Conservation (phyloP, 2,329 filamentous ascomycete genomes). For the Thyridium curvatum region DNA sequence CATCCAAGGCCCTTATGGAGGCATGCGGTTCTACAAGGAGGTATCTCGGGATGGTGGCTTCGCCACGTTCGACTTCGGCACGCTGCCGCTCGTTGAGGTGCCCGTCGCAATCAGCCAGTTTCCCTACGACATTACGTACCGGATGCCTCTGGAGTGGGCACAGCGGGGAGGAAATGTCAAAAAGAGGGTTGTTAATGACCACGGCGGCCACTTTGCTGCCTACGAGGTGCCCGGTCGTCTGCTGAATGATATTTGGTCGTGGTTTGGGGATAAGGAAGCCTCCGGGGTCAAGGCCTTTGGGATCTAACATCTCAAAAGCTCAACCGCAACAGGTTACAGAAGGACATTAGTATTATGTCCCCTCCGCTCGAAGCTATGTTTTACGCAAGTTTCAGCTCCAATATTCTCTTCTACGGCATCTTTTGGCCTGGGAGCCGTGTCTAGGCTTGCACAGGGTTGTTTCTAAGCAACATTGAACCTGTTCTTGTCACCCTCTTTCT, state of each 20-base stretch:
- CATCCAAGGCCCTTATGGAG: conserved; percentile 11
- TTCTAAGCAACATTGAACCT: too few relatives aligned
- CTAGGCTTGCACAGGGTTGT: too few relatives aligned
- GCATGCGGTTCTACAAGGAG: conserved; percentile 8
- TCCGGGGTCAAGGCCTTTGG: too few relatives aligned
- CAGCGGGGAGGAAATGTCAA: conserved; percentile 27
- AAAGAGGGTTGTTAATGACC: conserved; percentile 17
- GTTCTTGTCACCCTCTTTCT: too few relatives aligned
- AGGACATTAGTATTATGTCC: too few relatives aligned
- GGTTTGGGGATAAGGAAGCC: too few relatives aligned
- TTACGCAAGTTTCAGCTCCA: too few relatives aligned
- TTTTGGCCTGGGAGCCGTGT: too few relatives aligned
- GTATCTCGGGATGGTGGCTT: neutral
- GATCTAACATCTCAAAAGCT: too few relatives aligned
- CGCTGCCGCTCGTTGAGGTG: neutral
- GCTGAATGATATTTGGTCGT: conserved; percentile 26
- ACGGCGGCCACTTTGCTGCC: conserved; percentile 49
- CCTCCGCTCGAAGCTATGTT: too few relatives aligned
- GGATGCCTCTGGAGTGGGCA: conserved; percentile 25
- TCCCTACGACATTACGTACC: conserved; percentile 29
- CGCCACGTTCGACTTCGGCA: neutral
- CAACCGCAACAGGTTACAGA: too few relatives aligned
- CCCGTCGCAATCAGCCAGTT: conserved; percentile 10
- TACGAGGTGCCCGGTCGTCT: conserved; percentile 33
- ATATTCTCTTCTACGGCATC: too few relatives aligned